Conservation (phyloP, 805 yeast genomes). For the Nakazawaea molendinolei region DNA sequence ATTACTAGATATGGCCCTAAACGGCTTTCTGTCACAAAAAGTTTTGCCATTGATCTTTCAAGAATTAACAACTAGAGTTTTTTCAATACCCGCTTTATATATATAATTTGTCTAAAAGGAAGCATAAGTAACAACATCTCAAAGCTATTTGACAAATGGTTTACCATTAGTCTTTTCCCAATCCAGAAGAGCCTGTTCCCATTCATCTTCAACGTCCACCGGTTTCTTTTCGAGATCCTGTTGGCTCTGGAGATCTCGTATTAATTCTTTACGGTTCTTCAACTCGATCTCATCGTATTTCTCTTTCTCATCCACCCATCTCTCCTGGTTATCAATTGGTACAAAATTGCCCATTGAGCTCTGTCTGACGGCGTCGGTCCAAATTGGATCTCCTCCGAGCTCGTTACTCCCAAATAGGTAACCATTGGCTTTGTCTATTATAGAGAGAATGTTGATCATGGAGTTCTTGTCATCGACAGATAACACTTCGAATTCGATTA, state of each 20-base stretch:
- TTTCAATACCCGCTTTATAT: too few relatives aligned
- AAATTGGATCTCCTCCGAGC: conserved; percentile 92
- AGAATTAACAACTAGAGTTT: too few relatives aligned
- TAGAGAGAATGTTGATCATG: conserved; percentile 75
- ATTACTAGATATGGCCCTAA: too few relatives aligned
- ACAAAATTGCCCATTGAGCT: conserved; percentile 41
- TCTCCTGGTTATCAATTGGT: conserved; percentile 76
- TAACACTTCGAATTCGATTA: conserved; percentile 83
- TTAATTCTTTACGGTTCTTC: conserved; percentile 34
- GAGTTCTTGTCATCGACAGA: conserved; percentile 87
- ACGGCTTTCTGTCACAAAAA: too few relatives aligned
- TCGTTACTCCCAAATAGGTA: conserved; percentile 90
- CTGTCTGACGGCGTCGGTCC: conserved; percentile 94
- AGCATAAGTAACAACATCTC: too few relatives aligned
- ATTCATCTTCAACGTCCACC: conserved; percentile 58
- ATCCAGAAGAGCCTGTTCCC: conserved; percentile 58
- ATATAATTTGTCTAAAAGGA: too few relatives aligned
- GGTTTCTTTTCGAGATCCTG: conserved; percentile 33
- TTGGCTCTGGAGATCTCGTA: conserved; percentile 28
- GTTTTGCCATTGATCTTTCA: too few relatives aligned
- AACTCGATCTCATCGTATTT: conserved; percentile 62
- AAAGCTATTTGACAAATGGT: conserved; percentile 4
- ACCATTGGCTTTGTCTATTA: conserved; percentile 89
- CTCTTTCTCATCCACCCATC: conserved; percentile 88
- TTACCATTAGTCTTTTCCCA: conserved; percentile 35